Conservation (phyloP, 2,329 filamentous ascomycete species). For the Lasiodiplodia hormozganensis region DNA sequence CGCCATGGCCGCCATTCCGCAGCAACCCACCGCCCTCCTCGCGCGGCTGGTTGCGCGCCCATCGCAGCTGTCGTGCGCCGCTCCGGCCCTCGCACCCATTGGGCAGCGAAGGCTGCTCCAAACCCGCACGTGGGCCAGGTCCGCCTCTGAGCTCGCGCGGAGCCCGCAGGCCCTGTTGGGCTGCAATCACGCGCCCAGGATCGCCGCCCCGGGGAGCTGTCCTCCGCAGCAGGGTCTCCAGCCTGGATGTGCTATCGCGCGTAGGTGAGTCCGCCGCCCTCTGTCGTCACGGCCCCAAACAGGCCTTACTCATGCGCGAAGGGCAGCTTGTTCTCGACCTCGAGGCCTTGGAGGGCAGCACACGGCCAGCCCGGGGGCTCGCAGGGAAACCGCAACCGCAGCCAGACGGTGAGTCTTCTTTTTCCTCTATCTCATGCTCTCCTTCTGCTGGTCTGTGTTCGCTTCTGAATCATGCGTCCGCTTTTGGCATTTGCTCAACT, state of each 20-base stretch:
- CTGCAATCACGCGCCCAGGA: constrained; percentile 3
- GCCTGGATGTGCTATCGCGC: constrained; percentile 11
- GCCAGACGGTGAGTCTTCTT: constrained; percentile 18
- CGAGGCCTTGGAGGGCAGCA: background rate
- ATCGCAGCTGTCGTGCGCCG: background rate
- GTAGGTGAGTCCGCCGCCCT: constrained; percentile 8
- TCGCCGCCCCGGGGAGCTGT: constrained; percentile 5
- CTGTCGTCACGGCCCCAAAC: constrained; percentile 12
- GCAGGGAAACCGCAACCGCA: constrained; percentile 2
- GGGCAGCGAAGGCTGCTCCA: constrained; percentile 8
- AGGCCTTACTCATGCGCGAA: constrained; percentile 15
- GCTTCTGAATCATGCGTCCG: constrained; percentile 3
- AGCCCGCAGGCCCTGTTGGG: constrained; percentile 20
- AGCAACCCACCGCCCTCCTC: constrained; percentile 13
- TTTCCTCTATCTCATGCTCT: constrained; percentile 7
- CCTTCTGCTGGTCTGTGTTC: constrained; percentile 11
- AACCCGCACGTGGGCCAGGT: constrained; percentile 12
- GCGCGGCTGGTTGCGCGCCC: constrained; percentile 4
- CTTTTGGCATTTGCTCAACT: constrained; percentile 9
- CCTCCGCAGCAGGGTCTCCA: constrained; percentile 6
- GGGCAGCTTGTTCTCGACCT: constrained; percentile 15
- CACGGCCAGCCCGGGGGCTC: background rate
- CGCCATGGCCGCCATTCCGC: constrained; percentile 7
- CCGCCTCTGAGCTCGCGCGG: constrained; percentile 24
- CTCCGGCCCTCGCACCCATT: constrained; percentile 7